Base-by-base conservation (phyloP, 495 filamentous ascomycete genomes). In the Chaetomidium leptoderma region DNA sequence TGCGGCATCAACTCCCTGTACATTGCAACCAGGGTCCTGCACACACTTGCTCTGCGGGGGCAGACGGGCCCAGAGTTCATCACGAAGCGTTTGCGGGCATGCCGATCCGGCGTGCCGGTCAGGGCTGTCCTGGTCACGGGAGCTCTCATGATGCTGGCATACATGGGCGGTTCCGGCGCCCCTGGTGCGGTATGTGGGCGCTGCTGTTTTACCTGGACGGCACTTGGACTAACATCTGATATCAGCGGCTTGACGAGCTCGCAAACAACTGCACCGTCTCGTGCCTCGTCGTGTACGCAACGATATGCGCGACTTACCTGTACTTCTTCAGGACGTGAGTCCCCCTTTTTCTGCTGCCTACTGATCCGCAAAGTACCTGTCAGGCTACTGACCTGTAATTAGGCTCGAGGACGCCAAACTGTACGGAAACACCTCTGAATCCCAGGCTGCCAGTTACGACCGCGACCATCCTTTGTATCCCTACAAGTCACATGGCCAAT, bases 401-500 rank as follows among this genome's bases (percentile, higher is more conserved):
- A 73, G 70, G 2, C 62, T 73, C 0, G 64, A 68, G 49, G 63
- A 69, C 17, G 66, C 66, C 7, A 72, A 72, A 42, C 29, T 57
- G 3, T 72, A 69, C 29, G 69, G 64, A 4, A 70, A 72, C 43
- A 55, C 65, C 0, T 73, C 71, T 9, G 65, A 69, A 57, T 55
- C 66, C 4, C 70, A 75, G 43, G 60, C 66, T 13, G 66, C 68
- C 1, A 71, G 67, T 10, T 78, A 72, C 62, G 73, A 79, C 55
- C 66, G 76, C 39, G 68, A 77, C 37, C 67, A 78, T 45, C 61
- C 61, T 8, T 63, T 70, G 30, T 80, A 80, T 50, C 76, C 75
- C 0, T 79, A 79, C 53, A 75, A 76, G 52, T 75, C 75, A 0
- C 76, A 77, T 58, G 74, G 74, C 4, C 77, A 80, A 60, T 71